These are phyloP conservation scores for Periconia sp. DNA, from an alignment of 2,329 filamentous ascomycete species.

Conservation along the genomic window DNA sequence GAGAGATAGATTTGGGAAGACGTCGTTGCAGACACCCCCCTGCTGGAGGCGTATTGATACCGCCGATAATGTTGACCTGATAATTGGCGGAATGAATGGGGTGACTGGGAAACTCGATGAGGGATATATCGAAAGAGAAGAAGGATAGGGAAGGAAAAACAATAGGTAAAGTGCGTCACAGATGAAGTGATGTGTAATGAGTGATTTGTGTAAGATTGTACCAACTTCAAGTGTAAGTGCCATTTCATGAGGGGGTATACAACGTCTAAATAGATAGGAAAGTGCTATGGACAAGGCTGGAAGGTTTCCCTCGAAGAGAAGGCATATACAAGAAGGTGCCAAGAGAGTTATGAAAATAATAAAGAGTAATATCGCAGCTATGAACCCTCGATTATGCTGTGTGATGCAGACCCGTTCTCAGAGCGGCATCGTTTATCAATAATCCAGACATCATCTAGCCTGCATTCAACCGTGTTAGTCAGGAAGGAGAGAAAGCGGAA, in stretches of 20 bases:
- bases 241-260: slow-evolving; percentile 18
- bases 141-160: neutral
- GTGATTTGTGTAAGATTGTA: neutral
- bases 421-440: slow-evolving; percentile 36
- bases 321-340: slow-evolving; percentile 23
- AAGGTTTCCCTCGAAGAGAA: slow-evolving; percentile 9
- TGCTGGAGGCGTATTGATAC: slow-evolving; percentile 20
- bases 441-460: slow-evolving; percentile 75
- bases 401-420: slow-evolving; percentile 23
- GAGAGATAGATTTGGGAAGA: slow-evolving; percentile 57
- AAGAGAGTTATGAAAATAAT: slow-evolving; percentile 6
- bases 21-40: slow-evolving; percentile 46
- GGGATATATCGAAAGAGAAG: neutral
- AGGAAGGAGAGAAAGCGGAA: no score
- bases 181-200: neutral
- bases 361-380: no score
- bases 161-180: neutral
- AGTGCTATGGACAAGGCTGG: slow-evolving; percentile 1
- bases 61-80: no score
- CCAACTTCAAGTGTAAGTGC: neutral
- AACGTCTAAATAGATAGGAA: slow-evolving; percentile 16
- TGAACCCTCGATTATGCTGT: slow-evolving; percentile 24
- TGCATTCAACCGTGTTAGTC: slow-evolving; percentile 41
- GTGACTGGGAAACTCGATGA: no score
- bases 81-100: no score